Percentiles rank a stretch among this genome's conserved stretches.
Conservation (phyloP, 768 basidiomycete genomes). For the Boletus reticuloceps region DNA sequence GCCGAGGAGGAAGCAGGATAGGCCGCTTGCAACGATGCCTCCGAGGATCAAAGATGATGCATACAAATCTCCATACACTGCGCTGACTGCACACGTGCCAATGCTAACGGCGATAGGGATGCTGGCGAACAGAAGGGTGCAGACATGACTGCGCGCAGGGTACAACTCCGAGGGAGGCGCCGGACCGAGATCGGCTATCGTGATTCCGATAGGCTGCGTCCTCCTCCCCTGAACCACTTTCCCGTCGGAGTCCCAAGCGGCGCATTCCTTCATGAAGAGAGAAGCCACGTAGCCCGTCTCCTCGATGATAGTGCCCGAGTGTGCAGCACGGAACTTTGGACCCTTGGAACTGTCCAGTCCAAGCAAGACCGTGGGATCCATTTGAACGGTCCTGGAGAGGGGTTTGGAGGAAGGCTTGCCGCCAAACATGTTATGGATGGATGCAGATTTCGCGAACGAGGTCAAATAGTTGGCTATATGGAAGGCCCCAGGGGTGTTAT, state of each 20-base stretch:
- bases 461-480: conserved; percentile 22
- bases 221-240: conserved; percentile 8
- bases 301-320: conserved; percentile 50
- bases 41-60: conserved; percentile 27
- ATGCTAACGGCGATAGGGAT: conserved; percentile 24
- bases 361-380: conserved; percentile 21
- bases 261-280: conserved; percentile 41
- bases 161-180: conserved; percentile 7
- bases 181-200: conserved; percentile 9
- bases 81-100: conserved; percentile 18
- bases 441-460: conserved; percentile 12
- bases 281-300: conserved; percentile 50
- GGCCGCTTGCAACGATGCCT: conserved; percentile 30
- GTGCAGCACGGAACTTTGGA: conserved; percentile 76
- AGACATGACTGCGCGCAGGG: not conserved
- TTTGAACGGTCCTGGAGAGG: conserved; percentile 12
- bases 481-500: conserved; percentile 34
- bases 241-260: conserved; percentile 5
- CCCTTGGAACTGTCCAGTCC: conserved; percentile 15
- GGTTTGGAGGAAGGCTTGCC: not conserved
- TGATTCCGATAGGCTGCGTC: conserved; percentile 4
- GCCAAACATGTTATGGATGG: not conserved
- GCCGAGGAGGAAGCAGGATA: conserved; percentile 24
- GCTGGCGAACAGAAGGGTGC: conserved; percentile 7
- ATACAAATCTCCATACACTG: conserved; percentile 22